phyloP scores from a whole-genome alignment of 2,329 filamentous ascomycete species.

The Penicillium sp. region DNA sequence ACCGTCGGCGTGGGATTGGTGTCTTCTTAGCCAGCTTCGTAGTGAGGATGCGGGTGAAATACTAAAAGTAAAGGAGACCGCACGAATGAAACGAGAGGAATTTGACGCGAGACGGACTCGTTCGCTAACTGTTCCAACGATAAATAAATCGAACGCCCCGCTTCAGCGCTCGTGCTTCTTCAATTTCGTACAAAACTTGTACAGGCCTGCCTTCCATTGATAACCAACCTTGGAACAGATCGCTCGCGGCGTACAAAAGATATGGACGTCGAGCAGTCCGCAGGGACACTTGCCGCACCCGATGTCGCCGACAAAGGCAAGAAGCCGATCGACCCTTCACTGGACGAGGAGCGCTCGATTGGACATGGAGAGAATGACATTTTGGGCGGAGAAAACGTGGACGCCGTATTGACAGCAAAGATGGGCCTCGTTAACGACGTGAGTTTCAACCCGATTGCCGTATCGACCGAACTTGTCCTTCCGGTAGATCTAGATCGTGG shows the following conservation, averaged over 20 bases:
- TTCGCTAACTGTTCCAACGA: neutral
- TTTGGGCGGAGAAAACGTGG: constrained; percentile 26
- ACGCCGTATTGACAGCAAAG: constrained; percentile 40
- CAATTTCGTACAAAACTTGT: neutral
- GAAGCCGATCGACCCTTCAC: constrained; percentile 1
- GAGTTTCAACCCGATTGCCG: neutral
- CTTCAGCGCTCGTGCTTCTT: neutral
- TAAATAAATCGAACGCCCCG: neutral
- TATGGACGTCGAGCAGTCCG: constrained; percentile 10
- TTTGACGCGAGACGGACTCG: neutral
- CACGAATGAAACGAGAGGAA: neutral
- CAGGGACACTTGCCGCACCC: neutral
- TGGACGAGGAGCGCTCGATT: constrained; percentile 14
- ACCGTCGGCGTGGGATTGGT: neutral
- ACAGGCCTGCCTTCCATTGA: too few relatives aligned
- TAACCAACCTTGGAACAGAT: neutral
- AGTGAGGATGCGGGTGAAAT: neutral
- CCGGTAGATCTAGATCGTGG: neutral
- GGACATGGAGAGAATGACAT: constrained; percentile 18
- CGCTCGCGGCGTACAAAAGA: neutral
- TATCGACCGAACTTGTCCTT: neutral
- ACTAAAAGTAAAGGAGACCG: neutral
- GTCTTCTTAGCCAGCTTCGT: neutral
- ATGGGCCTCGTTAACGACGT: constrained; percentile 40
- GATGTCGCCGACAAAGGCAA: constrained; percentile 1